Conservation (phyloP, 2,329 filamentous ascomycete species). For the Didymella pinodella region DNA sequence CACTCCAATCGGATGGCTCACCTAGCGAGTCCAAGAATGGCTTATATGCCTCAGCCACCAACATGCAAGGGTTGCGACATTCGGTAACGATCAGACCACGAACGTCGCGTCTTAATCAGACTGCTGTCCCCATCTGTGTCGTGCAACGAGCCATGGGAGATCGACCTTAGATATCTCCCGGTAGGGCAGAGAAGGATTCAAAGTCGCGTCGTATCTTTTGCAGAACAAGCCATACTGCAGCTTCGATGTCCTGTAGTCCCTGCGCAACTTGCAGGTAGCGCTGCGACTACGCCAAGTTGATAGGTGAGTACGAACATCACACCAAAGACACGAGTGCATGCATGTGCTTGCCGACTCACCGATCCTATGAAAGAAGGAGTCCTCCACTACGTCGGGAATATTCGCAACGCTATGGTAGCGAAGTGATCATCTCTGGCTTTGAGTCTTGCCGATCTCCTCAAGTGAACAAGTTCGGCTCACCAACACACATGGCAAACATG, state of each 20-base stretch:
- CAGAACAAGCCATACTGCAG: neutral
- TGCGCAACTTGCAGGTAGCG: neutral
- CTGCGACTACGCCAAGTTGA: neutral
- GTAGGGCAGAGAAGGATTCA: neutral
- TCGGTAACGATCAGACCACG: neutral
- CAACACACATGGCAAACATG: neutral
- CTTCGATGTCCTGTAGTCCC: neutral
- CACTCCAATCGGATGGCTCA: neutral
- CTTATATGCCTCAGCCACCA: conserved; percentile 5
- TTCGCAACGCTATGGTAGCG: neutral
- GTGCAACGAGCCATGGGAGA: conserved; percentile 4
- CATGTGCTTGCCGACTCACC: neutral
- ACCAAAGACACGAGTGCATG: neutral
- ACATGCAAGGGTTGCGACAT: neutral
- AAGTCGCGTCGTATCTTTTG: neutral
- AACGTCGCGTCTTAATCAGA: neutral
- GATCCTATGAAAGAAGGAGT: neutral
- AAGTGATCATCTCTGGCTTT: neutral
- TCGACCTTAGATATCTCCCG: neutral
- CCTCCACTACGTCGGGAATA: neutral
- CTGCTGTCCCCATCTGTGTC: conserved; percentile 1
- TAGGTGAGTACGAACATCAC: neutral
- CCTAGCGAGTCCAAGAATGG: conserved; percentile 3
- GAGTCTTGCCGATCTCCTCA: neutral
- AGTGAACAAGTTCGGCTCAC: neutral